A percentile compares a stretch with the other conserved stretches of the same genome.
Evolutionary conservation across 768 basidiomycete genomes (phyloP).

Genomic region (Phanerochaete carnosa): DNA sequence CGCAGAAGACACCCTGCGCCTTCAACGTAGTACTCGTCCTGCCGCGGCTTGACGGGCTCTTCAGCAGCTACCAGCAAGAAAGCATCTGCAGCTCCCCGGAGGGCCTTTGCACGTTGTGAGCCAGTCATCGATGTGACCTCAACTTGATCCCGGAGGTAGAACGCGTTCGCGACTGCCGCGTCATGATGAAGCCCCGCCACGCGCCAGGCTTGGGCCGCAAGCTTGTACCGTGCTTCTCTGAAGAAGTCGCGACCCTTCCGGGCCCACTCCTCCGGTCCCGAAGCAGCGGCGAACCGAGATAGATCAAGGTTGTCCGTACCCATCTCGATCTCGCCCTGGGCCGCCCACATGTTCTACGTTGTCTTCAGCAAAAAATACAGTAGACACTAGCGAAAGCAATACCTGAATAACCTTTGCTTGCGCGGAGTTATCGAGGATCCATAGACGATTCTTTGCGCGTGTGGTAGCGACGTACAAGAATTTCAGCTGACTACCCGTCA

Average conservation of each 20-base stretch:
- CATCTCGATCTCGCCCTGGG: background rate
- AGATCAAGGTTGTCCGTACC: background rate
- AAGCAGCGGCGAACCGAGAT: background rate
- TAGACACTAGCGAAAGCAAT: background rate
- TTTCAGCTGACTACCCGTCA: constrained; percentile 4
- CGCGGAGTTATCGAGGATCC: constrained; percentile 13
- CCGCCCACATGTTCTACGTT: background rate
- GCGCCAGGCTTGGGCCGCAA: background rate
- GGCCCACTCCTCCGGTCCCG: background rate
- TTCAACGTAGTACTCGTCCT: background rate
- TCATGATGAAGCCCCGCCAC: background rate
- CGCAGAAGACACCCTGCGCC: background rate
- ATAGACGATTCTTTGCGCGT: constrained; percentile 13
- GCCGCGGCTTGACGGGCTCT: background rate
- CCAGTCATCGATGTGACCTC: background rate
- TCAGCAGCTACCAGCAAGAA: background rate
- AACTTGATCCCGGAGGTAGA: background rate
- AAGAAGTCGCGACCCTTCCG: background rate
- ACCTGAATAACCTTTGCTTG: background rate
- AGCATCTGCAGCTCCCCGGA: background rate
- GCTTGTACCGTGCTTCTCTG: background rate
- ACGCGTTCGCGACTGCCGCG: background rate
- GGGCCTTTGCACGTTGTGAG: background rate
- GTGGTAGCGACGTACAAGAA: constrained; percentile 18
- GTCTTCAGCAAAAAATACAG: background rate